Evolutionary conservation across 2,329 filamentous ascomycete genomes (phyloP), one percentile per base, ranked within the genome.

Genomic region (Phialophora tarda): DNA sequence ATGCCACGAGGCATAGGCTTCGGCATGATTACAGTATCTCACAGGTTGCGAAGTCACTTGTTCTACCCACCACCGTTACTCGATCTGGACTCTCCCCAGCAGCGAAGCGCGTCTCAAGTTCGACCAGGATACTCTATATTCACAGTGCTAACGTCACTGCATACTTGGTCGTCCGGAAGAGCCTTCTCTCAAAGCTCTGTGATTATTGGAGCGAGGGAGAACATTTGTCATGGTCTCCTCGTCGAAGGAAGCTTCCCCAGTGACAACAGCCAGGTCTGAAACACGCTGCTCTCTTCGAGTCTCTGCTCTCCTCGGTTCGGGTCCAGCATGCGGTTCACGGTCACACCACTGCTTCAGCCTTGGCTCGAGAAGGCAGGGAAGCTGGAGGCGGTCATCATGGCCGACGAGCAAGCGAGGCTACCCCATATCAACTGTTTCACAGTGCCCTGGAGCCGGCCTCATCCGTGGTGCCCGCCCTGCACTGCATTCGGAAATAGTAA

Each of bases 301-400:
- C 50, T 53, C 21, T 57, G 11, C 14, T 50, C 50, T 44, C 1
- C 44, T 28, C 30, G 59, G 7, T 38, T 34, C 41, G 32, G 47
- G 23, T 32, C 38, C 58, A 66, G 59, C 60, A 67, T 56, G 48
- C 53, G 59, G 24, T 62, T 61, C 47, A 28, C 14, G 55, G 68
- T 69, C 65, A 60, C 68, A 69, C 65, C 68, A 65, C 32, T 62
- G 65, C 68, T 63, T 64, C 68, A 67, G 68, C 65, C 68, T 69
- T 56, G 68, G 62, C 32, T 26, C 51, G 54, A 28, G 38, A 51
- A 51, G 21, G 57, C 17, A n/a, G 21, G 28, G 47, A 53, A 38
- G 30, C 59, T 44, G 30, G 32, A 51, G 23, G 26, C 59, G 26
- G 17, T 8, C 12, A 41, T 30, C 30, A 26, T 38, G 59, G 1